Evolutionary conservation across 495 filamentous ascomycete genomes (phyloP), one percentile per base, ranked within the genome.

Genomic region (Bryoglossum gracile): DNA sequence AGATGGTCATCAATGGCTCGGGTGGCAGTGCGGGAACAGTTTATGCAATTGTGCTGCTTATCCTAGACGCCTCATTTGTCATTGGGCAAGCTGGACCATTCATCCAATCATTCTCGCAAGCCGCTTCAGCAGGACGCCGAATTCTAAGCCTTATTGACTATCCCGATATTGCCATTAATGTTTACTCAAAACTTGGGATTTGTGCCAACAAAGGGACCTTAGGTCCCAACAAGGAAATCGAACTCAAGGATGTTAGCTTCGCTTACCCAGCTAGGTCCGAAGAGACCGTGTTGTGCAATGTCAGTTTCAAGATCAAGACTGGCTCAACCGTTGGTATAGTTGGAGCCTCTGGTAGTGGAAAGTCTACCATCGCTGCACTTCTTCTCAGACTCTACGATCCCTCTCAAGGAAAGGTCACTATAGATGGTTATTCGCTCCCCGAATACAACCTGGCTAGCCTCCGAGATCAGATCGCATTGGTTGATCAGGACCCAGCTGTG

Each of bases 41-140:
- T 6, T 85, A 80, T 57, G 82, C 81, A 0, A 78, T 83, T 28
- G 80, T 83, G 16, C 83, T 83, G 51, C 65, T 85, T 39, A 67
- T 83, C 23, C 66, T 85, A 21, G 81, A 83, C 54, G 77, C 77
- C 78, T 55, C 65, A 68, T 43, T 83, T 14, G 62, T 84, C 8
- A 65, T 84, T 28, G 81, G 80, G 46, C 74, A 80, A 56, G 75
- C 82, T 28, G 79, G 78, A 3, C 81, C 82, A 0, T 78, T 82
- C 24, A 59, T 81, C 3, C 78, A 80, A 43, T 62, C 81, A 8
- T 81, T 84, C 44, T 67, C 65, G 5, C 35, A 22, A 65, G 72
- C 70, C 16, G 79, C 78, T 8, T 69, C 75, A 4, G 73, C 76
- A 2, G 71, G 78, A 1, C 76, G 66, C 48, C 54, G 70, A 10